A percentile compares a stretch with the other conserved stretches of the same genome.
These are phyloP conservation scores for Cronartium quercuum DNA, from an alignment of 1,284 basidiomycete species.

Conservation along the genomic window DNA sequence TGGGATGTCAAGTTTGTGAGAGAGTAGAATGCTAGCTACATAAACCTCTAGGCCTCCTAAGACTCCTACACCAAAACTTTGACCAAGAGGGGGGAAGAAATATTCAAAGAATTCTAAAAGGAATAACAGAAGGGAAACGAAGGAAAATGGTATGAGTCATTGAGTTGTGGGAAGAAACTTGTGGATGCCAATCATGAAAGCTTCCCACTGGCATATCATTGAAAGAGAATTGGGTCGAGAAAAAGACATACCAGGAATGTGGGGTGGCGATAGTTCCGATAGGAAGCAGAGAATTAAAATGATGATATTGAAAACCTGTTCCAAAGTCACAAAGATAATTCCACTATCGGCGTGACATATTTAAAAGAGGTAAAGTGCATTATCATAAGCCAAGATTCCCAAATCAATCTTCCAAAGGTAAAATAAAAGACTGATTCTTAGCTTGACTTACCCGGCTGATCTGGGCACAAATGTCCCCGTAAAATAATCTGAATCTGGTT, in stretches of 20 bases:
- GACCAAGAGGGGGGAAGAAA: conserved; percentile 35
- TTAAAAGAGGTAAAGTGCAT: too few relatives aligned
- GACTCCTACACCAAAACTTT: conserved; percentile 31
- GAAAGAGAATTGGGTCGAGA: not conserved
- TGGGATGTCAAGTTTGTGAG: conserved; percentile 4
- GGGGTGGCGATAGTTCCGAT: conserved; percentile 27
- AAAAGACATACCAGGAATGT: conserved; percentile 12
- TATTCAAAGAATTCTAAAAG: conserved; percentile 13
- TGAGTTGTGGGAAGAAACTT: not conserved
- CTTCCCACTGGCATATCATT: not conserved
- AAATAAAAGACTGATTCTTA: not conserved
- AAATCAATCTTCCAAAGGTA: not conserved
- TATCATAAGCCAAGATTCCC: too few relatives aligned
- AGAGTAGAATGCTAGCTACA: conserved; percentile 15
- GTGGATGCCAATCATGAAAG: conserved; percentile 17
- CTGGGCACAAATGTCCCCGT: conserved; percentile 22
- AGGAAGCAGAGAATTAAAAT: conserved; percentile 27
- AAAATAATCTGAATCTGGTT: conserved; percentile 20
- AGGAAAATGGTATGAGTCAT: not conserved
- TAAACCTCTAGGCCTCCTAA: conserved; percentile 24
- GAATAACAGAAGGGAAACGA: not conserved
- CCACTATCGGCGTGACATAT: not conserved
- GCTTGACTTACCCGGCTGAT: conserved; percentile 23
- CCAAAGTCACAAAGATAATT: conserved; percentile 30
- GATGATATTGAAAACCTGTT: conserved; percentile 25